A percentile compares a stretch with the other conserved stretches of the same genome.
Evolutionary conservation across 306 rosid species (phyloP).

Genomic region (Citrullus colocynthis): DNA sequence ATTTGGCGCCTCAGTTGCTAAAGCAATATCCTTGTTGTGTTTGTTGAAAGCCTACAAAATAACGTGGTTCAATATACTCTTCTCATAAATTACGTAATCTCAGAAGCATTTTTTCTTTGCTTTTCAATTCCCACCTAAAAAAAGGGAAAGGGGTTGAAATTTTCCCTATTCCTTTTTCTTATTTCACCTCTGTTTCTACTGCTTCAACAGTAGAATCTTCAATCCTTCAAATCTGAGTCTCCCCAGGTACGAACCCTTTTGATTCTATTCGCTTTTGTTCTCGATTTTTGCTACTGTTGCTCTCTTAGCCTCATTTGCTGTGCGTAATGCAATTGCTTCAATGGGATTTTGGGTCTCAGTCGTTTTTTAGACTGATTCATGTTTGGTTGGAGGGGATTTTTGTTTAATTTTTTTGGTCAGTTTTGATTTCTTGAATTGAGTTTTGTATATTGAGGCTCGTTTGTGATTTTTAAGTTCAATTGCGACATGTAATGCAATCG

Average conservation of each 20-base stretch:
- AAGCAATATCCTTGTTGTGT: slow-evolving; percentile 1
- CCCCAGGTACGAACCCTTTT: slow-evolving; percentile 6
- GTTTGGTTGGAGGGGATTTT: neutral
- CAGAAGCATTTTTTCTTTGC: neutral
- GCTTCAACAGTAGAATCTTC: neutral
- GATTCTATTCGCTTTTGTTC: neutral
- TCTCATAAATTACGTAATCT: neutral
- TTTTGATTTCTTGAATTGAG: neutral
- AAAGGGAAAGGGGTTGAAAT: neutral
- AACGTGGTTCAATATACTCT: neutral
- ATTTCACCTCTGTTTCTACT: neutral
- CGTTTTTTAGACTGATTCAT: neutral
- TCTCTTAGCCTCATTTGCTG: neutral
- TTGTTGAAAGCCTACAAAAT: neutral
- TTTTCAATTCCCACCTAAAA: neutral
- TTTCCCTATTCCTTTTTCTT: neutral
- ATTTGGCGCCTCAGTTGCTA: neutral
- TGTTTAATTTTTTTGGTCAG: slow-evolving; percentile 5
- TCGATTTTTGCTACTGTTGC: neutral
- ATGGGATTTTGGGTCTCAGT: neutral
- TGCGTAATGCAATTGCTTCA: neutral
- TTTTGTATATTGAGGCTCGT: slow-evolving; percentile 9
- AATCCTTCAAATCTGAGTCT: neutral
- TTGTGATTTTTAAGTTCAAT: neutral
- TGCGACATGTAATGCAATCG: neutral